Conservation (phyloP, 148 eudicot genomes). For the Tetragonia tetragonoides region DNA sequence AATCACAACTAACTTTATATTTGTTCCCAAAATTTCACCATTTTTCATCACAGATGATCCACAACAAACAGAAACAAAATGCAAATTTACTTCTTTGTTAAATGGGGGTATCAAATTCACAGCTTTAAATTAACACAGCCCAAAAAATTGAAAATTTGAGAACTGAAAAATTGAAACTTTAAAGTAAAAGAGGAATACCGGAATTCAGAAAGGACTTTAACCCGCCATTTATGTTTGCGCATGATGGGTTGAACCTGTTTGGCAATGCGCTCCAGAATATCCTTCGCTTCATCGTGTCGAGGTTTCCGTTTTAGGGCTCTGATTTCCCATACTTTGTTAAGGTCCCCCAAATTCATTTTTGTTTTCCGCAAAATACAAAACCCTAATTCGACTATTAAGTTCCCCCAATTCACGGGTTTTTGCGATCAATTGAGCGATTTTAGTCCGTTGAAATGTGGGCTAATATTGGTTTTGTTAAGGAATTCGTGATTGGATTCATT, state of each 20-base stretch:
- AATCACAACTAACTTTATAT: not conserved
- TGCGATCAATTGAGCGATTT: not conserved
- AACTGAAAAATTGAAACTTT: not conserved
- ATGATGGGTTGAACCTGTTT: constrained; percentile 93
- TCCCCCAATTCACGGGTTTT: not conserved
- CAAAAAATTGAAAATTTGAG: not conserved
- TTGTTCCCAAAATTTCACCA: not conserved
- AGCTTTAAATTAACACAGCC: too few relatives aligned
- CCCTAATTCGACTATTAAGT: constrained; percentile 18
- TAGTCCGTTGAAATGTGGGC: constrained; percentile 3
- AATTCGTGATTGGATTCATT: not conserved
- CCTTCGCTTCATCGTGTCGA: constrained; percentile 59
- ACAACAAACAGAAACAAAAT: not conserved
- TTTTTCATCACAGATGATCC: not conserved
- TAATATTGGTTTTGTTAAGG: not conserved
- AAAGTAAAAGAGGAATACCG: constrained; percentile 36
- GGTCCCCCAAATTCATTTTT: constrained; percentile 57
- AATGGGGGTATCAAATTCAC: too few relatives aligned
- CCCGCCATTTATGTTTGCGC: constrained; percentile 87
- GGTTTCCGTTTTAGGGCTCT: constrained; percentile 64
- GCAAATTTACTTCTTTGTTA: too few relatives aligned
- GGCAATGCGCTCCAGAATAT: constrained; percentile 64
- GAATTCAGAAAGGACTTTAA: constrained; percentile 80
- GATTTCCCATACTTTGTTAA: constrained; percentile 90
- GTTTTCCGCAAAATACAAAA: not conserved